Percentiles rank a stretch among this genome's conserved stretches.
These are phyloP conservation scores for Sugiyamaella sp. DNA, from an alignment of 1,139 yeast genomes.

Conservation along the genomic window DNA sequence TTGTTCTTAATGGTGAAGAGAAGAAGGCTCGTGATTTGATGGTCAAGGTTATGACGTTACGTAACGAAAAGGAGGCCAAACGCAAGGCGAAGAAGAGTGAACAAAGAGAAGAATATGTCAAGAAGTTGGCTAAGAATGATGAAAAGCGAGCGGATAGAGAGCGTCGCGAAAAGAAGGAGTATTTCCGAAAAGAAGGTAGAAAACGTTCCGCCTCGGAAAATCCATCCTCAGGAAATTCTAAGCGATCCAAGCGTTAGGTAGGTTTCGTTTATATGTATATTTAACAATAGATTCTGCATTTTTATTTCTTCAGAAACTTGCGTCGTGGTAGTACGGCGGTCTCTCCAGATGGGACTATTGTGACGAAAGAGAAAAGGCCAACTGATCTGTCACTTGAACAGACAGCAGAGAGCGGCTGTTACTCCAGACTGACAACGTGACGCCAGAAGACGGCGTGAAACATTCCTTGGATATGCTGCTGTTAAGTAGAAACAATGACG, in stretches of 20 bases:
- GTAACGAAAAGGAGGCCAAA: constrained; percentile 84
- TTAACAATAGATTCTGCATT: background rate
- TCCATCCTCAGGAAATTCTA: background rate
- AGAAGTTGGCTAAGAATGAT: constrained; percentile 73
- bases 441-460: constrained; percentile 17
- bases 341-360: constrained; percentile 23
- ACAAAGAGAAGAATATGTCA: constrained; percentile 72
- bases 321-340: constrained; percentile 1
- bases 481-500: constrained; percentile 24
- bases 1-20: constrained; percentile 88
- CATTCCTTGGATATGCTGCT: constrained; percentile 20
- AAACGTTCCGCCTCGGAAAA: constrained; percentile 14
- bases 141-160: constrained; percentile 75
- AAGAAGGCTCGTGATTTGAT: constrained; percentile 89
- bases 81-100: constrained; percentile 73
- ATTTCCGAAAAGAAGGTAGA: constrained; percentile 46
- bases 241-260: constrained; percentile 4
- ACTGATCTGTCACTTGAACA: background rate
- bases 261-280: background rate
- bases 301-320: constrained; percentile 3
- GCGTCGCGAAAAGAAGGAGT: constrained; percentile 84
- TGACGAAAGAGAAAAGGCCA: constrained; percentile 13
- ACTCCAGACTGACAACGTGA: constrained; percentile 10
- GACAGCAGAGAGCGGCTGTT: constrained; percentile 21
- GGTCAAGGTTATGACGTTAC: constrained; percentile 82